Evolutionary conservation across 768 basidiomycete species (phyloP), one percentile per base, ranked within the genome.

Genomic region (Kondoa malvinella): DNA sequence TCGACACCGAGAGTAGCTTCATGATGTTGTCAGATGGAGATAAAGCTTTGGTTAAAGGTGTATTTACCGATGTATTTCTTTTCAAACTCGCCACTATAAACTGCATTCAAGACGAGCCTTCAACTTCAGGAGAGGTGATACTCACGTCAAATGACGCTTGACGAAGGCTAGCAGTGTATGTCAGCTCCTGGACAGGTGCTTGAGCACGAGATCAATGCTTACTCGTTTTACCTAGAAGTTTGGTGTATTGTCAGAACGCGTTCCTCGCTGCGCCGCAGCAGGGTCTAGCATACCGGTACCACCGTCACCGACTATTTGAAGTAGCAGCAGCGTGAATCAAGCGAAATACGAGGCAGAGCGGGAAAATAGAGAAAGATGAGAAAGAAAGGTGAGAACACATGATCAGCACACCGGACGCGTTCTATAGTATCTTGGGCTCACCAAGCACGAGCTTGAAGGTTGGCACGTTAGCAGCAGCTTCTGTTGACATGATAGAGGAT

Each of bases 401-500:
- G 32, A 56, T 12, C 1, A 15, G 4, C 21, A 15, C 2, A 4
- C 34, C 8, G 2, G 8, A 17, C 2, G 4, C 17, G 2, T 26
- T 27, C 34, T 17, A 2, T 34, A 66, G 50, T 0, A 72, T 66
- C 64, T 81, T 87, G 76, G 77, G n/a, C n/a, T n/a, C n/a, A 92
- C 92, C 92, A 72, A 97, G 89, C 70, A 97, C 94, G 78, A 99
- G 90, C 80, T 99, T 99, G 83, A 97, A 99, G 68, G 91, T 89
- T 40, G 95, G 92, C 73, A 92, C n/a, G n/a, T n/a, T n/a, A n/a
- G n/a, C n/a, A n/a, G n/a, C n/a, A n/a, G n/a, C n/a, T n/a, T n/a
- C n/a, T n/a, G n/a, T n/a, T n/a, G n/a, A n/a, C n/a, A n/a, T n/a
- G n/a, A n/a, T n/a, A n/a, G n/a, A n/a, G n/a, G n/a, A n/a, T n/a